Evolutionary conservation across 371 early-diverging fungal genomes (phyloP), one percentile per base, ranked within the genome.

Genomic region (Saksenaea oblongispora): DNA sequence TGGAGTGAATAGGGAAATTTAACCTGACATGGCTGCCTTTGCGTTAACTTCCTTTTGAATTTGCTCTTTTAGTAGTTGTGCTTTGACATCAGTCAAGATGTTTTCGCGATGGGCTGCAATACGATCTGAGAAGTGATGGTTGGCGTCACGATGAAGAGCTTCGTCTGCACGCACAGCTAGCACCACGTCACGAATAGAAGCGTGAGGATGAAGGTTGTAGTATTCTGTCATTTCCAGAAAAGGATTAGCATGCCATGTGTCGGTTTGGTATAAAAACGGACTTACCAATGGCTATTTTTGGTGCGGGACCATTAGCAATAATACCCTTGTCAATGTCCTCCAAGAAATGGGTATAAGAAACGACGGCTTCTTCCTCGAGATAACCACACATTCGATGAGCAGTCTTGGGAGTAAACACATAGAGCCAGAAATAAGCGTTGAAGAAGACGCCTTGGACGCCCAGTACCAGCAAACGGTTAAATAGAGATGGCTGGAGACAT

Each of bases 101-200:
- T 59, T 41, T 59, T 59, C 59, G 14, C 47, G 44, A 26, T 42
- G 41, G 5, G 47, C 27, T 39, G 69, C 66, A 57, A 78, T 70
- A 62, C 78, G 75, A 51, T 91, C 90, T n/a, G 93, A 87, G 31
- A 97, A 82, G 56, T 88, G 85, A 67, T 97, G 98, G 83, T 99
- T 99, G 11, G 94, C 90, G 62, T 98, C 96, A 63, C 97, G 85
- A 68, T 98, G 99, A n/a, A 90, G 78, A 4, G 92, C 94, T 72
- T 99, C 99, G 67, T 99, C 99, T 5, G 96, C 91, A n/a, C 99
- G 84, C 10, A 99, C 90, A 27, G 96, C 97, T 18, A 93, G 72
- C n/a, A 96, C 94, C 8, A 97, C 93, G 59, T 99, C 98, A 15
- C 92, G 84, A 44, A 99, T 70, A 3, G 90, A 91, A 1, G 99